These are phyloP conservation scores for Spiraea crenata DNA, from an alignment of 331 rosid species.

Conservation along the genomic window DNA sequence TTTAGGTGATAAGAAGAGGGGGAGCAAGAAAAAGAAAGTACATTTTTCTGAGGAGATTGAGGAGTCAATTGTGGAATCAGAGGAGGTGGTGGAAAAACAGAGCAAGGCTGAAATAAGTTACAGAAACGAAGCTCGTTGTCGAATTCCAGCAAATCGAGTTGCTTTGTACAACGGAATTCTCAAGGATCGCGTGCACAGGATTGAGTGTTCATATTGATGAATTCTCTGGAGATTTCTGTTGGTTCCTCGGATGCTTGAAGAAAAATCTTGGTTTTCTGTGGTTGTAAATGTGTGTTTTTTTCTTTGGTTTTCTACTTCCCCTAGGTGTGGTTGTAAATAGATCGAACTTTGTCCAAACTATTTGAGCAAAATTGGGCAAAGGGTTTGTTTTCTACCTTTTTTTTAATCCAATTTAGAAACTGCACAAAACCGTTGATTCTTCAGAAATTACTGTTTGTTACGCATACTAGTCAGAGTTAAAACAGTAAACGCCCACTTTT, in stretches of 20 bases:
- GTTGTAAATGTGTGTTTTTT: constrained; percentile 4
- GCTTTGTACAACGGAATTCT: constrained; percentile 75
- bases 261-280: constrained; percentile 11
- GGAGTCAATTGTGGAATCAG: constrained; percentile 41
- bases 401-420: no score
- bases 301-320: background rate
- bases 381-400: no score
- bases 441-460: no score
- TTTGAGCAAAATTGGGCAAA: no score
- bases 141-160: constrained; percentile 60
- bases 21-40: constrained; percentile 63
- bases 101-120: constrained; percentile 36
- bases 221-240: background rate
- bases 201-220: constrained; percentile 45
- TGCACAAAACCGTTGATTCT: no score
- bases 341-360: constrained; percentile 5
- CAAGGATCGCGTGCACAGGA: constrained; percentile 50
- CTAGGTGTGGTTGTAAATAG: constrained; percentile 43
- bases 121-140: constrained; percentile 30
- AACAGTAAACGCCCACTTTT: no score
- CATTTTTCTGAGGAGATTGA: constrained; percentile 62
- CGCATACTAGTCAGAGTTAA: no score
- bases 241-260: background rate
- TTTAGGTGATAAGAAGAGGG: constrained; percentile 55
- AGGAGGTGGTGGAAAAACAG: constrained; percentile 29